These are phyloP conservation scores for Ascocoryne sarcoides DNA, from an alignment of 2,329 filamentous ascomycete genomes.

Conservation along the genomic window DNA sequence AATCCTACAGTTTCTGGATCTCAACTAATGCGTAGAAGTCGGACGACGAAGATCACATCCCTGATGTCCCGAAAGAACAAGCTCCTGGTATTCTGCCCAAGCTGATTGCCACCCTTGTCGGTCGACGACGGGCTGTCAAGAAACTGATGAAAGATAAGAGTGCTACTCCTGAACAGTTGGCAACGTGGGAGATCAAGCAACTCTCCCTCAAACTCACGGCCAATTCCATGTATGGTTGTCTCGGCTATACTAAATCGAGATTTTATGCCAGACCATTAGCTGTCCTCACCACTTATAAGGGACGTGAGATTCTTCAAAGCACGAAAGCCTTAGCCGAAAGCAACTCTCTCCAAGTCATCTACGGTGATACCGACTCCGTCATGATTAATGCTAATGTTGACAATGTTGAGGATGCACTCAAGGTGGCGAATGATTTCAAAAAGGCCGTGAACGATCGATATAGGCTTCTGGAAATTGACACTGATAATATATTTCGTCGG, in stretches of 20 bases:
- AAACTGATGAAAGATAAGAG: conserved; percentile 91
- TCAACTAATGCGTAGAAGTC: conserved; percentile 35
- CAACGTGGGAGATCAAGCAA: conserved; percentile 97
- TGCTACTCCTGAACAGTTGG: conserved; percentile 76
- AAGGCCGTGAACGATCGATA: conserved; percentile 90
- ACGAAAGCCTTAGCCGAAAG: conserved; percentile 94
- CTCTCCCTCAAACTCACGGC: conserved; percentile 93
- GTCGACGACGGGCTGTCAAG: conserved; percentile 84
- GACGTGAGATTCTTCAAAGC: conserved; percentile 90
- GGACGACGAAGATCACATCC: conserved; percentile 79
- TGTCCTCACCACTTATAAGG: conserved; percentile 93
- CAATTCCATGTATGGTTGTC: conserved; percentile 98
- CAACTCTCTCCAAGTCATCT: conserved; percentile 88
- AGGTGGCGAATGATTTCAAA: conserved; percentile 92
- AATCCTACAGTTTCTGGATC: background rate
- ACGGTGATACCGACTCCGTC: conserved; percentile 97
- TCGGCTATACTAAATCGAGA: conserved; percentile 92
- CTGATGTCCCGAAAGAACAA: conserved; percentile 72
- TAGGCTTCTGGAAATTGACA: conserved; percentile 88
- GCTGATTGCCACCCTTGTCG: conserved; percentile 87
- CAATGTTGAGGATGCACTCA: conserved; percentile 81
- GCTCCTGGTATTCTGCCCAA: conserved; percentile 78
- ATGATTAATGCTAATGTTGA: conserved; percentile 99
- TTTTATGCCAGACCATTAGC: conserved; percentile 95
- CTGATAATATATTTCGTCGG: conserved; percentile 92